These are phyloP conservation scores for Tolypocladium ophioglossoides DNA, from an alignment of 2,329 filamentous ascomycete species.

Conservation along the genomic window DNA sequence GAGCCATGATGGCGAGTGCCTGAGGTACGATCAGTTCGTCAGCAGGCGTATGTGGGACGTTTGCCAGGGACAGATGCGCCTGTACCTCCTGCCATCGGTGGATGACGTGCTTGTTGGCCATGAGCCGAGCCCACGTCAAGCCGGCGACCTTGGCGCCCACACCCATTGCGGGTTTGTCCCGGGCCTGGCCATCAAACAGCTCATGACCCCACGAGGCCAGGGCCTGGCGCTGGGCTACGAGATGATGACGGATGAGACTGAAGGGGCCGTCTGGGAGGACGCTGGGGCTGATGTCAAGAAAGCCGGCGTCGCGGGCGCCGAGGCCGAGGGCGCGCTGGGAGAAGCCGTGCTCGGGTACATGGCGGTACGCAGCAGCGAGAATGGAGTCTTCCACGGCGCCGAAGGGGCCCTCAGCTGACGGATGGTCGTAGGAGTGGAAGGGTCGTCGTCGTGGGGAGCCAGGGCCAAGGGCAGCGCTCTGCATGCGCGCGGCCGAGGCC, in stretches of 20 bases:
- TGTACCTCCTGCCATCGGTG: slow-evolving; percentile 76
- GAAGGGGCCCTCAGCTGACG: slow-evolving; percentile 48
- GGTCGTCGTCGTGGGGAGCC: slow-evolving; percentile 2
- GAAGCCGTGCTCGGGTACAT: slow-evolving; percentile 79
- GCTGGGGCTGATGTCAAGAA: slow-evolving; percentile 76
- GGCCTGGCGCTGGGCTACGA: slow-evolving; percentile 53
- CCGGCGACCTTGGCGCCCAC: slow-evolving; percentile 56
- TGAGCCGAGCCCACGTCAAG: slow-evolving; percentile 66
- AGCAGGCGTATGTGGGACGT: not conserved
- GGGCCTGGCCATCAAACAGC: slow-evolving; percentile 24
- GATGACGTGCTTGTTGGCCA: slow-evolving; percentile 63
- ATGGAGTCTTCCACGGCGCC: slow-evolving; percentile 61
- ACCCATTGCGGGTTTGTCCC: slow-evolving; percentile 16
- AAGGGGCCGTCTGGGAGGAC: slow-evolving; percentile 73
- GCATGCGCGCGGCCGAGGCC: not conserved
- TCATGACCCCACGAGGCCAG: slow-evolving; percentile 33
- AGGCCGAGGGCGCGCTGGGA: slow-evolving; percentile 59
- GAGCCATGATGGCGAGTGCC: slow-evolving; percentile 85
- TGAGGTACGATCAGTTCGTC: slow-evolving; percentile 21
- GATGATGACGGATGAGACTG: slow-evolving; percentile 69
- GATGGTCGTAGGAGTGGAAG: slow-evolving; percentile 70
- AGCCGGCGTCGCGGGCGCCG: slow-evolving; percentile 76
- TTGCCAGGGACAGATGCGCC: not conserved
- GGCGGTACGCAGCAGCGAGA: slow-evolving; percentile 66
- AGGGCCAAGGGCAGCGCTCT: not conserved